These are phyloP conservation scores for Melaleuca quinquenervia DNA, from an alignment of 345 rosid genomes.

Conservation along the genomic window DNA sequence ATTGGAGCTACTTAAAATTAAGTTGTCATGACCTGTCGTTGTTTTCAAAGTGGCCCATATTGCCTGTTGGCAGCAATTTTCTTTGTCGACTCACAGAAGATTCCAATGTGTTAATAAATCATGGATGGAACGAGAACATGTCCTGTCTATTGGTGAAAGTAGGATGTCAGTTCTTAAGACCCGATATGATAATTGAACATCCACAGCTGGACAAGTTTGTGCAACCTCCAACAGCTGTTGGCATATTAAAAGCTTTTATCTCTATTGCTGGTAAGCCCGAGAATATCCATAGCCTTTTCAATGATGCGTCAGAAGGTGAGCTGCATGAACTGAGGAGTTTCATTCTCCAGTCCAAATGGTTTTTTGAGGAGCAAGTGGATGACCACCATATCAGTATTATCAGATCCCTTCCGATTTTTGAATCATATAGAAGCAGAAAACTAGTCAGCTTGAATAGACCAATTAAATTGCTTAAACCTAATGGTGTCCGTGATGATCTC, in stretches of 20 bases:
- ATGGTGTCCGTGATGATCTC: conserved; percentile 63
- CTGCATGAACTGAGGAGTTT: conserved; percentile 78
- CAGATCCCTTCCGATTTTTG: conserved; percentile 76
- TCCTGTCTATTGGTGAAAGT: conserved; percentile 68
- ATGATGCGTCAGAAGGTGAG: conserved; percentile 66
- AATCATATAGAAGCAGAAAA: conserved; percentile 65
- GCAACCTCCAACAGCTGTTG: conserved; percentile 78
- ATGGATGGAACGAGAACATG: conserved; percentile 97
- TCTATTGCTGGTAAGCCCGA: conserved; percentile 60
- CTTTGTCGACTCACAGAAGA: conserved; percentile 62
- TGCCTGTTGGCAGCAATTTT: conserved; percentile 64
- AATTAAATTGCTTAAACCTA: conserved; percentile 77
- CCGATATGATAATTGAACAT: conserved; percentile 58
- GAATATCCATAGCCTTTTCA: conserved; percentile 44
- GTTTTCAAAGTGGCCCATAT: conserved; percentile 91
- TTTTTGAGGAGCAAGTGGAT: conserved; percentile 56
- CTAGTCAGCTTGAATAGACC: conserved; percentile 59
- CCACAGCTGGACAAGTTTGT: conserved; percentile 74
- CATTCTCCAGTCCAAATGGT: conserved; percentile 96
- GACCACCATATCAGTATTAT: conserved; percentile 50
- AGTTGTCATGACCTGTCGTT: conserved; percentile 75
- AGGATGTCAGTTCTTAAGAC: conserved; percentile 75
- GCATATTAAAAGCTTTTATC: conserved; percentile 68
- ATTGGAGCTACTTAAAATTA: conserved; percentile 72
- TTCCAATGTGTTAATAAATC: conserved; percentile 63